phyloP scores from a whole-genome alignment of 2,329 filamentous ascomycete species.

The Clonostachys rosea region DNA sequence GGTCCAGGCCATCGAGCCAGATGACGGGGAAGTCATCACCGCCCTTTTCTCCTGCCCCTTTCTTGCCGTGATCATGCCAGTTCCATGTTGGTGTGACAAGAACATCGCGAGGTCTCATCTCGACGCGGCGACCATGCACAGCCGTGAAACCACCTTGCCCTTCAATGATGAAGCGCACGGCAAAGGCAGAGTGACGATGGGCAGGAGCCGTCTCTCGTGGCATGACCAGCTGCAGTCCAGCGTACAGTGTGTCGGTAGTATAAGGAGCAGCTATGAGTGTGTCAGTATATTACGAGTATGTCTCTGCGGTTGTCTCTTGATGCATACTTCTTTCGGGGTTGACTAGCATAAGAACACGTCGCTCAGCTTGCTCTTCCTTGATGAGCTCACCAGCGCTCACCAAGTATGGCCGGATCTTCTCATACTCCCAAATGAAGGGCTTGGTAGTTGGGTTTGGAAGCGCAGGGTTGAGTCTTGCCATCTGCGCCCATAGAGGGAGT shows the following conservation, averaged over 20 bases:
- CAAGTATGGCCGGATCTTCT: constrained; percentile 21
- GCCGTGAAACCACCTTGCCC: constrained; percentile 48
- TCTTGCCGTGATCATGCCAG: constrained; percentile 25
- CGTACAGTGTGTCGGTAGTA: constrained; percentile 51
- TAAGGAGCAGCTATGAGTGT: constrained; percentile 34
- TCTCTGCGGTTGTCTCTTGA: not conserved
- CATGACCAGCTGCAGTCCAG: constrained; percentile 48
- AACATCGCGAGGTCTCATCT: constrained; percentile 45
- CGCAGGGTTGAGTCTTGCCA: not conserved
- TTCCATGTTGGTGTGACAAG: constrained; percentile 41
- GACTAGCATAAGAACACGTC: constrained; percentile 27
- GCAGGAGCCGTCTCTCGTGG: constrained; percentile 46
- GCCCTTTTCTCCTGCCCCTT: constrained; percentile 27
- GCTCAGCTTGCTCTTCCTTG: constrained; percentile 24
- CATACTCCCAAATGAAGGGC: not conserved
- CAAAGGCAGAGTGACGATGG: constrained; percentile 49
- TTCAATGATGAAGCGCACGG: constrained; percentile 51
- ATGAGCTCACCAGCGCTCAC: constrained; percentile 18
- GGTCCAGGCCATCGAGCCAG: constrained; percentile 50
- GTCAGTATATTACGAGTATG: too few species aligned
- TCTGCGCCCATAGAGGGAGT: too few species aligned
- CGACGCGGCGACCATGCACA: constrained; percentile 40
- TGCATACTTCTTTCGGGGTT: constrained; percentile 20
- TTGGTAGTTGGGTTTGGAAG: not conserved
- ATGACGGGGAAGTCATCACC: constrained; percentile 33